phyloP scores from a whole-genome alignment of 179 eudicot genomes.

The Spergularia azorica region DNA sequence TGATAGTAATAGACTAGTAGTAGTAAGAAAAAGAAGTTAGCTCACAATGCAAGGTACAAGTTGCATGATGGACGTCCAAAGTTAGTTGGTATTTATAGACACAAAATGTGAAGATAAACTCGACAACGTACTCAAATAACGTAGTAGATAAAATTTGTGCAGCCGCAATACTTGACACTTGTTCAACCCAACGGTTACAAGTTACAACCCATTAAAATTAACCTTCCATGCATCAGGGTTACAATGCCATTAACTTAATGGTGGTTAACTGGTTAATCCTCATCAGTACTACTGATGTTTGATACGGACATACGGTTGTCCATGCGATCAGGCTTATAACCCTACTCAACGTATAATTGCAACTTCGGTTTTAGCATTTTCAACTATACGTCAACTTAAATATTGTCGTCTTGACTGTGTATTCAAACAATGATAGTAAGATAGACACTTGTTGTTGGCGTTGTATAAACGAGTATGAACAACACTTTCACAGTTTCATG shows the following conservation, averaged over 20 bases:
- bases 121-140: conserved; percentile 7
- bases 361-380: no score
- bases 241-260: not conserved
- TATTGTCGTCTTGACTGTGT: no score
- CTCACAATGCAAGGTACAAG: not conserved
- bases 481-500: no score
- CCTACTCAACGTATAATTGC: no score
- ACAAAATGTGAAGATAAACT: conserved; percentile 29
- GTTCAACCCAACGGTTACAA: conserved; percentile 5
- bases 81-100: conserved; percentile 12
- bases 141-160: conserved; percentile 5
- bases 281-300: no score
- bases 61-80: conserved; percentile 20
- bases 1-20: not conserved
- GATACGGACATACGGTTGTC: no score
- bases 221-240: not conserved
- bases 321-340: no score
- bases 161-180: conserved; percentile 21
- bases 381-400: no score
- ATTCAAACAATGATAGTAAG: no score
- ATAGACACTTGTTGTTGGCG: no score
- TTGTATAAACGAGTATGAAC: no score
- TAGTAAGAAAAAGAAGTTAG: not conserved
- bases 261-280: no score
- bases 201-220: conserved; percentile 1